These are phyloP conservation scores for Cryptococcus amylolentus DNA, from an alignment of 1,284 basidiomycete genomes.

Conservation along the genomic window DNA sequence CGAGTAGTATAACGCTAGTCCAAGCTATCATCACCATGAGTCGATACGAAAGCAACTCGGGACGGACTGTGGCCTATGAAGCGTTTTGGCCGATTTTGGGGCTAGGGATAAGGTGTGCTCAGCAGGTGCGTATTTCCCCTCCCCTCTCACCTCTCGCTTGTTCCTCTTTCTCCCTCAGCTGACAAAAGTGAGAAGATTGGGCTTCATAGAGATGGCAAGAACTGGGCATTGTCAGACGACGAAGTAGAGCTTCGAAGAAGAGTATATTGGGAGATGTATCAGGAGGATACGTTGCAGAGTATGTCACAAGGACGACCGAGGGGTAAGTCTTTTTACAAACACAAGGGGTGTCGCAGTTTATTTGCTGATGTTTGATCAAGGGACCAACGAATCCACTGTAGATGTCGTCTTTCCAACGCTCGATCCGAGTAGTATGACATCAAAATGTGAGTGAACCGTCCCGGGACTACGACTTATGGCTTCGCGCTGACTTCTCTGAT, in stretches of 20 bases:
- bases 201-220: constrained; percentile 16
- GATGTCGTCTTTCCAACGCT: not conserved
- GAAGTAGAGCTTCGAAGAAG: constrained; percentile 15
- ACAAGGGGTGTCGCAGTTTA: too few species aligned
- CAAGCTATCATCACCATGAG: constrained; percentile 16
- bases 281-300: constrained; percentile 16
- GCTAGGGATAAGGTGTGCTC: constrained; percentile 9
- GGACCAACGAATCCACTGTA: not conserved
- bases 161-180: too few species aligned
- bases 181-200: constrained; percentile 4
- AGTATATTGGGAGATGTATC: constrained; percentile 21
- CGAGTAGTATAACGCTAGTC: constrained; percentile 10
- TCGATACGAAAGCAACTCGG: constrained; percentile 7
- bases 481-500: too few species aligned
- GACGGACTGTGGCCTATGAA: not conserved
- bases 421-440: not conserved
- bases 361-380: not conserved
- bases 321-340: constrained; percentile 3
- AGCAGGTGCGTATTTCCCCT: constrained; percentile 2
- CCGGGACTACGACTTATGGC: not conserved
- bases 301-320: constrained; percentile 14
- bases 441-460: not conserved
- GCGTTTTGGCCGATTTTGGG: constrained; percentile 16
- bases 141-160: too few species aligned
- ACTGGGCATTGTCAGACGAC: constrained; percentile 15